Percentiles rank a stretch among this genome's conserved stretches.
Conservation (phyloP, 306 rosid genomes). For the Ceratonia siliqua region DNA sequence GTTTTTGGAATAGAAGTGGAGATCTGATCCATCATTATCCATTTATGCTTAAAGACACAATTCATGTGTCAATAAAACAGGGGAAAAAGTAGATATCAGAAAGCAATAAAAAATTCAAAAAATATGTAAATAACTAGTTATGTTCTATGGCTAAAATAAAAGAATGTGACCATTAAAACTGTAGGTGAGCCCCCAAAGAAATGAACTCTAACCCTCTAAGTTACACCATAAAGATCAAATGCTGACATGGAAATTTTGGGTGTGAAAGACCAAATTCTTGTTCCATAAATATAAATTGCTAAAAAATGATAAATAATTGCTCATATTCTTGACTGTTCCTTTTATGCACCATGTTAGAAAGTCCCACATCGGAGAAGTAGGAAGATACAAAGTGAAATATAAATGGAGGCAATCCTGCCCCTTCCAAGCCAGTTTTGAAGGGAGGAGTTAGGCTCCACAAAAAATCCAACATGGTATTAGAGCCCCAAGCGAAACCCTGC, state of each 20-base stretch:
- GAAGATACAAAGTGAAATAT: too few relatives aligned
- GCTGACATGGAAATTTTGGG: neutral
- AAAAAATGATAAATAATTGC: neutral
- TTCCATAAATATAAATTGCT: neutral
- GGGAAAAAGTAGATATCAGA: neutral
- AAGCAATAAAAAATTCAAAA: neutral
- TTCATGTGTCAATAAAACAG: neutral
- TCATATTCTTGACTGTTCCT: neutral
- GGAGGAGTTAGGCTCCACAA: too few relatives aligned
- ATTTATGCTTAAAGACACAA: neutral
- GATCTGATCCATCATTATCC: neutral
- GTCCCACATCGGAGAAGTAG: too few relatives aligned
- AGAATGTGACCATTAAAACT: neutral
- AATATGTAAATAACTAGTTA: neutral
- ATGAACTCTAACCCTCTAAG: neutral
- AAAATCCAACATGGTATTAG: too few relatives aligned
- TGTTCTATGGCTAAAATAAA: neutral
- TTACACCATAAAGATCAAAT: neutral
- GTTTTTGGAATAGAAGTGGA: neutral
- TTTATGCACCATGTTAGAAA: too few relatives aligned
- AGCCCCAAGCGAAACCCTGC: too few relatives aligned
- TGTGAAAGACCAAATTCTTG: neutral
- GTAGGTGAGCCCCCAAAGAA: neutral
- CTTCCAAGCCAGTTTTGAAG: too few relatives aligned
- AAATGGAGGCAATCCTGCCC: too few relatives aligned